Conservation (phyloP, 2,329 filamentous ascomycete genomes). For the Venturia pyrina region DNA sequence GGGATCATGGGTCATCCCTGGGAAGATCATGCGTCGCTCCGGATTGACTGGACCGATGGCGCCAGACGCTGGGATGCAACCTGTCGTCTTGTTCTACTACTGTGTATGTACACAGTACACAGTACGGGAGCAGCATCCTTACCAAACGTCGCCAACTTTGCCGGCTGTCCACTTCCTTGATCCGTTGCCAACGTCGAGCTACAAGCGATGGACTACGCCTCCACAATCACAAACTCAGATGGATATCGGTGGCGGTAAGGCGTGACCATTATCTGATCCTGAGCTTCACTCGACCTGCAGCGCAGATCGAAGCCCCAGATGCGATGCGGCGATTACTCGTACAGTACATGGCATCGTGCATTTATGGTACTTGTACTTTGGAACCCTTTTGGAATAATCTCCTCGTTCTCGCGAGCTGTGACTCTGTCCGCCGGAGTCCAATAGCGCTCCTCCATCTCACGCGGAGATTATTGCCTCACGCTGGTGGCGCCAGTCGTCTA, state of each 20-base stretch:
- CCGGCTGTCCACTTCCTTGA: neutral
- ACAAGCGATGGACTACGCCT: neutral
- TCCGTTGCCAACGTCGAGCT: neutral
- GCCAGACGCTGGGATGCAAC: neutral
- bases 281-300: neutral
- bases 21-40: neutral
- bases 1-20: neutral
- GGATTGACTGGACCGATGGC: neutral
- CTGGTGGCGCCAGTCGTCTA: neutral
- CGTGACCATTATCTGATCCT: neutral
- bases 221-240: neutral
- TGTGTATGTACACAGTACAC: too few species aligned
- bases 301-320: neutral
- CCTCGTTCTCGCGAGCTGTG: neutral
- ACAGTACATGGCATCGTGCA: neutral
- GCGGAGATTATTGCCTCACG: conserved; percentile 3
- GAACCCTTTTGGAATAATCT: neutral
- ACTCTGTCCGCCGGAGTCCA: neutral
- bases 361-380: neutral
- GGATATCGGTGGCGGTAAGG: neutral
- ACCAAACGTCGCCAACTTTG: neutral
- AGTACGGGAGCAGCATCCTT: neutral
- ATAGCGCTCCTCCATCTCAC: neutral
- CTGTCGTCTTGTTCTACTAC: neutral
- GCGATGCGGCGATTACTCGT: neutral